A percentile compares a stretch with the other conserved stretches of the same genome.
These are phyloP conservation scores for Lagenaria siceraria DNA, from an alignment of 306 rosid genomes.

Conservation along the genomic window DNA sequence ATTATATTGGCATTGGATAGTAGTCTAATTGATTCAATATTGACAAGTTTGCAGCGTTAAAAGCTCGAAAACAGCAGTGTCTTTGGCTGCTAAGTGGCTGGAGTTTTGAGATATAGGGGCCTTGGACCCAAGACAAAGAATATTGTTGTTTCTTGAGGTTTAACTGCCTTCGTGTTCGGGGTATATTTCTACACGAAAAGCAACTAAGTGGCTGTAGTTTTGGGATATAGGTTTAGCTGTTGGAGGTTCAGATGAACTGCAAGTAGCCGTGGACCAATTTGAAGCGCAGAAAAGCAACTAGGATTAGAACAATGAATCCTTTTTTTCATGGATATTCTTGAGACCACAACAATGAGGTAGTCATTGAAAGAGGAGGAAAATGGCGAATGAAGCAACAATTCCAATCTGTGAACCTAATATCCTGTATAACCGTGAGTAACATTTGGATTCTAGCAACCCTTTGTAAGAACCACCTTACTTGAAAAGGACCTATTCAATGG, in stretches of 20 bases:
- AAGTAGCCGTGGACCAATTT: slow-evolving; percentile 73
- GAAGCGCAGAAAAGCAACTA: slow-evolving; percentile 52
- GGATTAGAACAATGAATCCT: slow-evolving; percentile 8
- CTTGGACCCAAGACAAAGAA: slow-evolving; percentile 67
- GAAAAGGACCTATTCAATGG: neutral
- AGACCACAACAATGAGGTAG: neutral
- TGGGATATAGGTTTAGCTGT: no score
- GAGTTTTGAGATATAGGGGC: slow-evolving; percentile 34
- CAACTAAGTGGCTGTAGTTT: no score
- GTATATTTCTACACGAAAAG: slow-evolving; percentile 86
- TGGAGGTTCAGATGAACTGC: slow-evolving; percentile 84
- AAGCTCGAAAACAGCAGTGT: neutral
- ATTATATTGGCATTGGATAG: neutral
- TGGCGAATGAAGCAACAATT: neutral
- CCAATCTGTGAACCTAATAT: neutral
- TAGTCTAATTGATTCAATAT: neutral
- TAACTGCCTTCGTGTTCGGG: slow-evolving; percentile 74
- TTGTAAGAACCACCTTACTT: neutral
- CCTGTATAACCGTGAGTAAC: neutral
- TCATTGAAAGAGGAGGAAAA: neutral
- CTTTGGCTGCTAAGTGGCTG: slow-evolving; percentile 33
- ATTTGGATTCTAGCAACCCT: neutral
- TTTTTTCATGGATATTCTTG: neutral
- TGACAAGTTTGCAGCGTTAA: neutral
- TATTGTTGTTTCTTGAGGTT: slow-evolving; percentile 66